These are phyloP conservation scores for Alternaria solani DNA, from an alignment of 2,329 filamentous ascomycete species.

Conservation along the genomic window DNA sequence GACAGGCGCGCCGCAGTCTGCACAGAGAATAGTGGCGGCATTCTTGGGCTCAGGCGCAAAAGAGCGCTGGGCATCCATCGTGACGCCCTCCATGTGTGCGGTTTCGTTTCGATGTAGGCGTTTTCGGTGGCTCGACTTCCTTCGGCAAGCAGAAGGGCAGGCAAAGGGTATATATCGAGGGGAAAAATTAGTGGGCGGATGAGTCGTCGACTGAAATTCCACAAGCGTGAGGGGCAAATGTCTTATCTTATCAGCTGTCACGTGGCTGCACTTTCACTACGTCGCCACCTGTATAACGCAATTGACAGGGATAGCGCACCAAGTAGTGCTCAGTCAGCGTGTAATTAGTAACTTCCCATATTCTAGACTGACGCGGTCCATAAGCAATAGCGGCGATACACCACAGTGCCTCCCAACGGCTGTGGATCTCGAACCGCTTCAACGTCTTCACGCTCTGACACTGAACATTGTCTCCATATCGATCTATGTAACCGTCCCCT, in stretches of 20 bases:
- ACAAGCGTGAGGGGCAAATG: neutral
- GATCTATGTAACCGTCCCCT: neutral
- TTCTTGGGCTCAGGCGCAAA: slow-evolving; percentile 51
- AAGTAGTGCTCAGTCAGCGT: too few species aligned
- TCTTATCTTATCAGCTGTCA: slow-evolving; percentile 36
- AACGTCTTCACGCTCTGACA: too few species aligned
- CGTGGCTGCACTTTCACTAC: slow-evolving; percentile 22
- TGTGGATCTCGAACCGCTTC: too few species aligned
- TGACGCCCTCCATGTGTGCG: slow-evolving; percentile 43
- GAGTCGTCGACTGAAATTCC: neutral
- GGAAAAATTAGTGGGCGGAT: slow-evolving; percentile 4
- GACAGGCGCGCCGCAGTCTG: slow-evolving; percentile 95
- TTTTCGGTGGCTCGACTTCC: neutral
- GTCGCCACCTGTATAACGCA: too few species aligned
- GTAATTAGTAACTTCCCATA: too few species aligned
- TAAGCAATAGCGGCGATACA: too few species aligned
- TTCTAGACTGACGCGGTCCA: too few species aligned
- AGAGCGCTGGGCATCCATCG: slow-evolving; percentile 51
- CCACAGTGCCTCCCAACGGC: too few species aligned
- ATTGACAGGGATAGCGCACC: too few species aligned
- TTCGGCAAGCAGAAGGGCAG: neutral
- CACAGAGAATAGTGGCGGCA: slow-evolving; percentile 85
- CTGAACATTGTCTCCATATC: neutral
- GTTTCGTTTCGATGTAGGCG: neutral
- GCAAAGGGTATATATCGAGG: neutral